Base-by-base conservation (phyloP, 2,329 filamentous ascomycete genomes). In the Emergomyces africanus region DNA sequence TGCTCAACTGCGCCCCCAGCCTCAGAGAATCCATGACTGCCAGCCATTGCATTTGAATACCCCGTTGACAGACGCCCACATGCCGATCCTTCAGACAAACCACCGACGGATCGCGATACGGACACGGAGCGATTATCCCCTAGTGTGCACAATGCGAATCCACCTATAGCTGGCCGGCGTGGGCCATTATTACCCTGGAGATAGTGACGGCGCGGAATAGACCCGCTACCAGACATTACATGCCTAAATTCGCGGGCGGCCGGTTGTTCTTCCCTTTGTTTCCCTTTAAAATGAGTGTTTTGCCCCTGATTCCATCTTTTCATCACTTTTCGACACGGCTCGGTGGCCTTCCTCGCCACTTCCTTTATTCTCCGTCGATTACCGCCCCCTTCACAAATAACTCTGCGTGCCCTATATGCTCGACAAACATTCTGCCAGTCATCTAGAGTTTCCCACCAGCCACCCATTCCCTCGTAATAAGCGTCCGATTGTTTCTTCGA, bases 381-480 rank as follows among this genome's bases (percentile, higher is more conserved):
- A 2, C 64, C 71, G 18, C 65, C 68, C 23, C 72, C 73, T 63
- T 74, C 72, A 57, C 68, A 62, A 41, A 73, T 59, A 20, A 60
- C 63, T 60, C 71, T 74, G n/a, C 64, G 69, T n/a, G 71, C 60
- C 37, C 70, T 70, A 63, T 75, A 75, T 9, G 68, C 68, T 20
- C 67, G 64, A 8, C 63, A 64, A 28, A 74, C 66, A 28, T 65
- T 67, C 61, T 74, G 69, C 74, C 74, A 76, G 48, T 75, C 70
- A 8, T 69, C 65, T 1, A 75, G 61, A 35, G 64, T 74, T 60
- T 75, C 72, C 62, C 72, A 70, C 71, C 71, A 75, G 8, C 72
- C 74, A 6, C 67, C 63, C 10, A 69, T 69, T 55, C 72, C 71
- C 59, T 75, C 72, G 54, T 74, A 76, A 64, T 71, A 75, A 5